phyloP scores from a whole-genome alignment of 768 basidiomycete species.

The Lepiota brunneoincarnata region DNA sequence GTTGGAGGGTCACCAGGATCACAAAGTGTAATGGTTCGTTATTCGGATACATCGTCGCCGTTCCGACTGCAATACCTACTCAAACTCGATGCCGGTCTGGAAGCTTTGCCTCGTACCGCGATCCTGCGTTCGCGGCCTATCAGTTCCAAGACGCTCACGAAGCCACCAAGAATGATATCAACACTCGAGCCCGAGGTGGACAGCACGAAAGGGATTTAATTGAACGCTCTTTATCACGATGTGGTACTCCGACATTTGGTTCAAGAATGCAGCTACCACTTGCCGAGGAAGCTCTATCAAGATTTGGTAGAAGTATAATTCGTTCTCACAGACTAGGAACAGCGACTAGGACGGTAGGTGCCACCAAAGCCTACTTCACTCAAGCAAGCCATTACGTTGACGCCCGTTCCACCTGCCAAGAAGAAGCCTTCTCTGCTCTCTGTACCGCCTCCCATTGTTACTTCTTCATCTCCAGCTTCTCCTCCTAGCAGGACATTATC shows the following conservation, averaged over 20 bases:
- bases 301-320: conserved; percentile 31
- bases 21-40: conserved; percentile 58
- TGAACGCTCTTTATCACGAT: conserved; percentile 46
- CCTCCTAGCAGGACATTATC: neutral
- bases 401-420: conserved; percentile 8
- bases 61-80: conserved; percentile 52
- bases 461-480: conserved; percentile 7
- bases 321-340: conserved; percentile 16
- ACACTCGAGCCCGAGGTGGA: neutral
- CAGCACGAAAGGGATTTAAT: conserved; percentile 31
- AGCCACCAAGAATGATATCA: neutral
- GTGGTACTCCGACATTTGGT: conserved; percentile 62
- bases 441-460: conserved; percentile 5
- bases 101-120: conserved; percentile 22
- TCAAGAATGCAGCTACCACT: conserved; percentile 47
- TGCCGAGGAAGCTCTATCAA: conserved; percentile 40
- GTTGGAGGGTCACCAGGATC: conserved; percentile 32
- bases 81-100: conserved; percentile 19
- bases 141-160: neutral
- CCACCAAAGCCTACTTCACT: neutral
- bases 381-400: conserved; percentile 6
- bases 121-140: conserved; percentile 12
- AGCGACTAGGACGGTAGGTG: neutral
- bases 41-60: conserved; percentile 71
- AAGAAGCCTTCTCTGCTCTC: conserved; percentile 18